Evolutionary conservation across 139 green algal genomes (phyloP).

Genomic region (Chlamydomonas sphaeroides): DNA sequence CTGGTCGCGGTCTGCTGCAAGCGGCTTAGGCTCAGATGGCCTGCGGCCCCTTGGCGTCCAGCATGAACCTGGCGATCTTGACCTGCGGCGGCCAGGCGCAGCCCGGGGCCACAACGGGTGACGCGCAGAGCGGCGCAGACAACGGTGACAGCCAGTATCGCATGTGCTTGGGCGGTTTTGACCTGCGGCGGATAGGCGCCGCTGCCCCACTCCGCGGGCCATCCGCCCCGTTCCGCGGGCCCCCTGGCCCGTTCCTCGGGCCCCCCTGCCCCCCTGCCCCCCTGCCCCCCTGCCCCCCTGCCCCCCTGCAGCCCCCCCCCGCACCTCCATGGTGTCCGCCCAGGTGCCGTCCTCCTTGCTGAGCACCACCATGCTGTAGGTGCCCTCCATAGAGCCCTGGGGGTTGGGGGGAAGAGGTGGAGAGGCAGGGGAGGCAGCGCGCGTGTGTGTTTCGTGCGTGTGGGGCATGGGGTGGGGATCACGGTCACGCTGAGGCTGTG

Average conservation of each 20-base stretch:
- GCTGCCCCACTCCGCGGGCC: too few species aligned
- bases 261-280: neutral
- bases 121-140: too few species aligned
- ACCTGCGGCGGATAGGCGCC: too few species aligned
- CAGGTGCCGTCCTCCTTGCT: constrained; percentile 43
- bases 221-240: too few species aligned
- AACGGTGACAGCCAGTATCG: too few species aligned
- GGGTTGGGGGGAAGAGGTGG: neutral
- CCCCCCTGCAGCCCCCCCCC: neutral
- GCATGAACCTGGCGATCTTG: constrained; percentile 35
- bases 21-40: constrained; percentile 6
- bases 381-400: constrained; percentile 76
- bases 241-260: neutral
- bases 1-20: too few species aligned
- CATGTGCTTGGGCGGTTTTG: too few species aligned
- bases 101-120: neutral
- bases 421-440: too few species aligned
- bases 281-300: neutral
- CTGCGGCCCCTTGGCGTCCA: constrained; percentile 16
- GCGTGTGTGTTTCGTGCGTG: too few species aligned
- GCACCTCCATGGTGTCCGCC: constrained; percentile 44
- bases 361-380: constrained; percentile 62
- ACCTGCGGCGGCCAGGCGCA: neutral
- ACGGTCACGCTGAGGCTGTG: too few species aligned
- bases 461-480: too few species aligned